Conservation (phyloP, 495 filamentous ascomycete species). For the Penicillium coprophilum region DNA sequence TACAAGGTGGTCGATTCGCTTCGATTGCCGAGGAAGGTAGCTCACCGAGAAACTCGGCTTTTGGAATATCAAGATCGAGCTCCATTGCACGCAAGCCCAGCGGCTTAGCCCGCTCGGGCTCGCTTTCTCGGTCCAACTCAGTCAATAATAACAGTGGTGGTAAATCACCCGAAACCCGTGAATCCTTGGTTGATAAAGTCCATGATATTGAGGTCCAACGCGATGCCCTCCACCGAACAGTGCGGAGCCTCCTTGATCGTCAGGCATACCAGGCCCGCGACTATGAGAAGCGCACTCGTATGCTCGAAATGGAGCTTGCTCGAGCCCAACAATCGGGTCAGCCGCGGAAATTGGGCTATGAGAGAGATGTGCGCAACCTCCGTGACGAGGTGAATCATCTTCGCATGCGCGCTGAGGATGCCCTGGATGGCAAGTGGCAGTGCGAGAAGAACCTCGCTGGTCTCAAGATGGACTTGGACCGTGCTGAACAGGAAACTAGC, state of each 20-base stretch:
- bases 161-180: conserved; percentile 63
- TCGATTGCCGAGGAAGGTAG: conserved; percentile 64
- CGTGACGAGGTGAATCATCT: conserved; percentile 83
- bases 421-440: conserved; percentile 93
- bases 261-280: conserved; percentile 79
- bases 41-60: conserved; percentile 31
- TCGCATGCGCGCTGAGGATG: conserved; percentile 87
- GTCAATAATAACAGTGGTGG: conserved; percentile 39
- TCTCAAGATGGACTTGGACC: conserved; percentile 95
- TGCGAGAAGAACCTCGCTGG: conserved; percentile 91
- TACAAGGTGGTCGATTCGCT: conserved; percentile 54
- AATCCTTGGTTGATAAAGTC: conserved; percentile 75
- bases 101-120: conserved; percentile 46
- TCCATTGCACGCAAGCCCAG: conserved; percentile 54
- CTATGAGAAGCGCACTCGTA: conserved; percentile 70
- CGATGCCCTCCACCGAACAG: conserved; percentile 82
- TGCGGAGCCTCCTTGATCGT: conserved; percentile 83
- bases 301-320: conserved; percentile 76
- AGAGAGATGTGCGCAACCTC: conserved; percentile 74
- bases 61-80: conserved; percentile 60
- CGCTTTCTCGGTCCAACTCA: conserved; percentile 57
- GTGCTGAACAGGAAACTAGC: conserved; percentile 87
- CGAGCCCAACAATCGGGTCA: conserved; percentile 63
- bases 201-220: conserved; percentile 93
- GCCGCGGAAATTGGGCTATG: conserved; percentile 73